Conservation (phyloP, 148 eudicot species). For the Rhododendron ferrugineum region DNA sequence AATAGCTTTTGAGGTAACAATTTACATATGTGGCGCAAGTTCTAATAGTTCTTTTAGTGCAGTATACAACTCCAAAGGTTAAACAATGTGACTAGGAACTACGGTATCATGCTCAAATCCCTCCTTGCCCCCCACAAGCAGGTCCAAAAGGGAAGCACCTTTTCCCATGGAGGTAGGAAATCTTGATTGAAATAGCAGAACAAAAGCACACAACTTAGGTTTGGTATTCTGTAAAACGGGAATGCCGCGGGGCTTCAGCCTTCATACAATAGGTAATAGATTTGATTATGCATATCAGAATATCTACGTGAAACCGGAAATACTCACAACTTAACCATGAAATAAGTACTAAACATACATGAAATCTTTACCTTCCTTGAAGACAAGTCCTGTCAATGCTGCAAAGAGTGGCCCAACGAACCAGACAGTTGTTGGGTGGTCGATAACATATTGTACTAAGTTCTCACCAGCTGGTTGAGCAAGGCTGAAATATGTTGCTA, state of each 20-base stretch:
- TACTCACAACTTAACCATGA: neutral
- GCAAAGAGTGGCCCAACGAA: conserved; percentile 86
- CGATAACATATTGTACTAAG: conserved; percentile 57
- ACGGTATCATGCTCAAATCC: neutral
- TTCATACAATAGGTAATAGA: neutral
- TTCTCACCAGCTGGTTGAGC: conserved; percentile 61
- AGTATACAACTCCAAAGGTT: neutral
- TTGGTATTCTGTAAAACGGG: neutral
- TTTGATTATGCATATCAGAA: neutral
- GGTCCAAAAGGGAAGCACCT: neutral
- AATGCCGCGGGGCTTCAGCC: neutral
- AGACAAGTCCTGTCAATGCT: conserved; percentile 80
- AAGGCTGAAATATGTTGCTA: conserved; percentile 44
- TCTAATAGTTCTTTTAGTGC: neutral
- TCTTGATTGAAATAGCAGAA: neutral
- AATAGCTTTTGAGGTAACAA: no score
- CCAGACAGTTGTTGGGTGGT: conserved; percentile 72
- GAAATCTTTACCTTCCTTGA: conserved; percentile 66
- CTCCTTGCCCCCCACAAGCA: no score
- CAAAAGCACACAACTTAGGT: neutral
- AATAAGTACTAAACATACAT: neutral
- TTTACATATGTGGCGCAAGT: neutral
- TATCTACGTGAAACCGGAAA: neutral
- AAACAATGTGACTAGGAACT: no score
- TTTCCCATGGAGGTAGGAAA: neutral